These are phyloP conservation scores for Antitrichia curtipendula DNA, from an alignment of 225 moss, liverwort and hornwort genomes.

Conservation along the genomic window DNA sequence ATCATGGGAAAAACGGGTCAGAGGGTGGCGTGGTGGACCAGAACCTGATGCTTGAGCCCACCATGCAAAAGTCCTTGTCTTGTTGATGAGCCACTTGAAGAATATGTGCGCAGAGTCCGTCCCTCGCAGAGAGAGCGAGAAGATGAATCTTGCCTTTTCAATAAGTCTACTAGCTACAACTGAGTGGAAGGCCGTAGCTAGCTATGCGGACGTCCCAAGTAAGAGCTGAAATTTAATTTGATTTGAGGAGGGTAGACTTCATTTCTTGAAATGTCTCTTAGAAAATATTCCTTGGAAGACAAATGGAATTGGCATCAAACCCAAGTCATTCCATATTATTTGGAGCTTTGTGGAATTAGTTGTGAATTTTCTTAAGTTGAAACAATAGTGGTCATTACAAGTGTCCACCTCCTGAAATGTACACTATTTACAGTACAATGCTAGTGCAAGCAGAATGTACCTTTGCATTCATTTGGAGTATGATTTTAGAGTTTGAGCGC, in stretches of 20 bases:
- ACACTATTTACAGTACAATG: not conserved
- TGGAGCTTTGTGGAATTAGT: fast-evolving
- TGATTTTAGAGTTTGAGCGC: fast-evolving
- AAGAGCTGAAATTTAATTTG: too few relatives aligned
- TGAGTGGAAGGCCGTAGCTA: too few relatives aligned
- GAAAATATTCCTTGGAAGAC: not conserved
- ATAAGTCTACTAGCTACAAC: not conserved
- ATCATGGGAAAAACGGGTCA: not conserved
- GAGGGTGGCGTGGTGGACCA: not conserved
- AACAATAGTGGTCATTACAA: fast-evolving
- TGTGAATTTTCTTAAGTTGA: not conserved
- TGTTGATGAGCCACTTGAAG: not conserved
- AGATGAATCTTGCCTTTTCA: not conserved
- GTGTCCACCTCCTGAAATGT: not conserved
- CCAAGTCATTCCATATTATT: too few relatives aligned
- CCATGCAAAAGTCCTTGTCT: not conserved
- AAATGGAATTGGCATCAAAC: not conserved
- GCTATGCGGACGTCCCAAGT: too few relatives aligned
- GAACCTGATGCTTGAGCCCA: not conserved
- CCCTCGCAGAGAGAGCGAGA: not conserved
- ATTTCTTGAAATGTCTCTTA: not conserved
- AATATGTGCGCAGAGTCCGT: not conserved
- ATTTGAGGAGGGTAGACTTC: too few relatives aligned
- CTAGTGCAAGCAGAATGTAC: not conserved
- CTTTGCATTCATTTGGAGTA: not conserved